Percentiles rank a stretch among this genome's conserved stretches.
phyloP scores from a whole-genome alignment of 345 rosid genomes.

The Anastatica hierochuntica region DNA sequence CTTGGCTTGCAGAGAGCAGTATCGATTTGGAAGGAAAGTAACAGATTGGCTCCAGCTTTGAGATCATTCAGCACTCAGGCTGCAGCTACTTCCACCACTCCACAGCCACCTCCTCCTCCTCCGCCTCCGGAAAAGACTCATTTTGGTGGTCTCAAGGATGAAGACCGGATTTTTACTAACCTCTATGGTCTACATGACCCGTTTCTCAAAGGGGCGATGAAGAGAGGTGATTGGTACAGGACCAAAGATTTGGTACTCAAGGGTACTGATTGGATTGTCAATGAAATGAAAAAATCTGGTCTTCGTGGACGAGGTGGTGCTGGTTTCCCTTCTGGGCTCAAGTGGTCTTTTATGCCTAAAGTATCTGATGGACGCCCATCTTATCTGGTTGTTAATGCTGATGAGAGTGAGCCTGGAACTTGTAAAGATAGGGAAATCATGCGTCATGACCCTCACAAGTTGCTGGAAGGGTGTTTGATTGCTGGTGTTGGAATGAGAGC shows the following conservation, averaged over 20 bases:
- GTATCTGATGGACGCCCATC: slow-evolving; percentile 96
- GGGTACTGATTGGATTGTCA: slow-evolving; percentile 98
- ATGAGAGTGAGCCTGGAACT: slow-evolving; percentile 99
- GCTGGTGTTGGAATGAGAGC: slow-evolving; percentile 99
- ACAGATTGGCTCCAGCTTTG: slow-evolving; percentile 35
- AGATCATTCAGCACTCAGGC: slow-evolving; percentile 75
- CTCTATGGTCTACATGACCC: slow-evolving; percentile 87
- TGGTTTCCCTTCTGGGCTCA: slow-evolving; percentile 95
- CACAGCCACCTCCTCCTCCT: slow-evolving; percentile 79
- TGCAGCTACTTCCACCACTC: slow-evolving; percentile 45
- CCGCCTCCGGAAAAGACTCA: slow-evolving; percentile 97
- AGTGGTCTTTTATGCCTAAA: slow-evolving; percentile 99
- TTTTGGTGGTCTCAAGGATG: slow-evolving; percentile 92
- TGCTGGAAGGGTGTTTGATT: slow-evolving; percentile 92
- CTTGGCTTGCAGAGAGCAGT: slow-evolving; percentile 53
- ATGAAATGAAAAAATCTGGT: slow-evolving; percentile 88
- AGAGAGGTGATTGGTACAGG: slow-evolving; percentile 90
- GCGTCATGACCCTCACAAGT: slow-evolving; percentile 97
- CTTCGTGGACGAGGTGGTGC: slow-evolving; percentile 99
- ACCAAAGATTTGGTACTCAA: slow-evolving; percentile 94
- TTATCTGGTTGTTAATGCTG: slow-evolving; percentile 93
- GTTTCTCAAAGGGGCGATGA: slow-evolving; percentile 93
- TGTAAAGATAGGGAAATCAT: slow-evolving; percentile 97
- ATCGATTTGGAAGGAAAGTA: slow-evolving; percentile 31
- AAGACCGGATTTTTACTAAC: slow-evolving; percentile 91